A percentile compares a stretch with the other conserved stretches of the same genome.
These are phyloP conservation scores for Lasiodiplodia sp. DNA, from an alignment of 2,329 filamentous ascomycete genomes.

Conservation along the genomic window DNA sequence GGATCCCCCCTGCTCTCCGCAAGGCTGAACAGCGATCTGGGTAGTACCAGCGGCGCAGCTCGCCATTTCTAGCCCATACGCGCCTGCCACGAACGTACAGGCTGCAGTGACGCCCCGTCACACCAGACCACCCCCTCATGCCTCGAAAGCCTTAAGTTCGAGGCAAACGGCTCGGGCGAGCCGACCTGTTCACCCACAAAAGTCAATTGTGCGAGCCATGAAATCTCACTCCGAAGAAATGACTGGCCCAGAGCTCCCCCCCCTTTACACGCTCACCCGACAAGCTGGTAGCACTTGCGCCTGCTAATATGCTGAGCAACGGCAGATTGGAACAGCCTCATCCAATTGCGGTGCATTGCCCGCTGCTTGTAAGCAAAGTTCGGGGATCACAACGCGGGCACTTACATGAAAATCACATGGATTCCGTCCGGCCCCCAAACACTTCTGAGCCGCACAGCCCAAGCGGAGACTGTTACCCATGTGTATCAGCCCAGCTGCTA, in stretches of 20 bases:
- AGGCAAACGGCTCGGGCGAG: neutral
- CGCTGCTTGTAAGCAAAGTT: neutral
- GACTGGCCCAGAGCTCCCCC: neutral
- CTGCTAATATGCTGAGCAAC: neutral
- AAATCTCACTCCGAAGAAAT: neutral
- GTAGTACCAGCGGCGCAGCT: constrained; percentile 1
- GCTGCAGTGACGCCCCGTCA: neutral
- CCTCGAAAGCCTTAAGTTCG: neutral
- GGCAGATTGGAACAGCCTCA: neutral
- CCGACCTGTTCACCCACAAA: neutral
- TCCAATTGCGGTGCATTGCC: neutral
- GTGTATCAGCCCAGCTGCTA: neutral
- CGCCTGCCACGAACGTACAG: neutral
- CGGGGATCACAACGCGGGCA: neutral
- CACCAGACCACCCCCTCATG: neutral
- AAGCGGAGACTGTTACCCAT: neutral
- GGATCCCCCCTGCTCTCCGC: neutral
- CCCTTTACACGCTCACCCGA: neutral
- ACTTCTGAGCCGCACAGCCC: neutral
- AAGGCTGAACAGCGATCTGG: constrained; percentile 1
- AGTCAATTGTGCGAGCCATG: neutral
- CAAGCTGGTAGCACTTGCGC: neutral
- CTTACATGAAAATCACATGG: constrained; percentile 4
- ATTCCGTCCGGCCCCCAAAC: constrained; percentile 2
- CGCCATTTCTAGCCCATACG: neutral